Conservation (phyloP, 2,329 filamentous ascomycete species). For the Monilinia polystroma region DNA sequence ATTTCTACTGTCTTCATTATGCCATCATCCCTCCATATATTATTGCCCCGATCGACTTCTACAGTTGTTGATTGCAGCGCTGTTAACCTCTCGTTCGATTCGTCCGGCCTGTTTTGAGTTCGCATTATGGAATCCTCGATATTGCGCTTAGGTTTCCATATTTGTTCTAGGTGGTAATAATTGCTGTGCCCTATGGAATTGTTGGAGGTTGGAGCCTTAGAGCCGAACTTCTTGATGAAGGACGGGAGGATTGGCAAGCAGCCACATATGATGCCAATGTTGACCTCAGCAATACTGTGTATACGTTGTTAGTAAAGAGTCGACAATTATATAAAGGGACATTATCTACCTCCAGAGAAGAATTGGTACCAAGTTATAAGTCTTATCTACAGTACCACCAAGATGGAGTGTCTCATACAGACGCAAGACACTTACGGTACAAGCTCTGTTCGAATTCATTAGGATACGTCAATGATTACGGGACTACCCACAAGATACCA, state of each 20-base stretch:
- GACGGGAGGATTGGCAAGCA: not conserved
- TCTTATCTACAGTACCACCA: not conserved
- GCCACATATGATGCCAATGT: constrained; percentile 10
- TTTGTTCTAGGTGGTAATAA: not conserved
- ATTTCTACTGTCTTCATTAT: not conserved
- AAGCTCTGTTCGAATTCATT: not conserved
- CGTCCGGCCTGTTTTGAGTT: constrained; percentile 1
- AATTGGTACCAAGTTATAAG: not conserved
- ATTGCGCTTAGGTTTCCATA: not conserved
- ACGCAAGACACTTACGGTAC: not conserved
- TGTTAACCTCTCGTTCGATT: not conserved
- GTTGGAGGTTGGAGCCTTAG: not conserved
- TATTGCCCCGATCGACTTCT: not conserved
- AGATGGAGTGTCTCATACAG: not conserved
- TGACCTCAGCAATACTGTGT: not conserved
- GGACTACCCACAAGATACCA: not conserved
- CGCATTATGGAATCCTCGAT: constrained; percentile 6
- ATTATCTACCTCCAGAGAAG: constrained; percentile 1
- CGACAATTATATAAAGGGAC: not conserved
- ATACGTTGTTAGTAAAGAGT: not conserved
- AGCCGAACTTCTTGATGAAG: not conserved
- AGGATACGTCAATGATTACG: not conserved
- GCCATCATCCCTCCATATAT: not conserved
- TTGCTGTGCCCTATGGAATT: not conserved
- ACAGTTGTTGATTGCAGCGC: not conserved